These are phyloP conservation scores for Ganoderma multipileum DNA, from an alignment of 1,284 basidiomycete genomes.

Conservation along the genomic window DNA sequence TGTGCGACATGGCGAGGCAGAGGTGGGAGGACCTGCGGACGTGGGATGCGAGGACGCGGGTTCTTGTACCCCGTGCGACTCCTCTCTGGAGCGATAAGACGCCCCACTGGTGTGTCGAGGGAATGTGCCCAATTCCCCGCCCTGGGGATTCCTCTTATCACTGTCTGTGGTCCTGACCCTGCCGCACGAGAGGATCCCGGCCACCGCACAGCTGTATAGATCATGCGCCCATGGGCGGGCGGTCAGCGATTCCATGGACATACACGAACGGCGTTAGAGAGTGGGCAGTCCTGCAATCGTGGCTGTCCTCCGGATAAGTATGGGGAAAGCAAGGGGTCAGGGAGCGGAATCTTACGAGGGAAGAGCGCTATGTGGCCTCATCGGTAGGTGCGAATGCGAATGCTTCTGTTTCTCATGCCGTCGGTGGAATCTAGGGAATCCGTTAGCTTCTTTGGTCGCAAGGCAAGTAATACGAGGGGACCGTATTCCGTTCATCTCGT, in stretches of 20 bases:
- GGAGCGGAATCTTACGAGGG: background rate
- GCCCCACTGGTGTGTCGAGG: conserved; percentile 3
- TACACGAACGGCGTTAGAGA: background rate
- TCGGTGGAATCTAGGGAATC: conserved; percentile 10
- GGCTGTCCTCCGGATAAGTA: background rate
- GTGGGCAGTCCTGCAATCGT: background rate
- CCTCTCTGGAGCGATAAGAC: conserved; percentile 11
- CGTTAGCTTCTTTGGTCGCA: conserved; percentile 6
- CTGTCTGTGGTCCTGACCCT: conserved; percentile 9
- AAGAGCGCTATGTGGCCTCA: conserved; percentile 13
- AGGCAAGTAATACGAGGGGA: conserved; percentile 6
- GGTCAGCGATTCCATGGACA: background rate
- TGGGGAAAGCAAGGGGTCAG: background rate
- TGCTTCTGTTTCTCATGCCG: conserved; percentile 9
- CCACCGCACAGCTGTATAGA: conserved; percentile 1
- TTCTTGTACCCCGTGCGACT: conserved; percentile 27
- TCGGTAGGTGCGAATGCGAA: conserved; percentile 4
- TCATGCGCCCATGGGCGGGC: background rate
- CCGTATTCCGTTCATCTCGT: background rate
- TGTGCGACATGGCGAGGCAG: conserved; percentile 32
- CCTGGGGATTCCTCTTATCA: conserved; percentile 14
- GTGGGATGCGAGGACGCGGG: conserved; percentile 16
- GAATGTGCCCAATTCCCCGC: conserved; percentile 1
- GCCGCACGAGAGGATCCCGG: conserved; percentile 3
- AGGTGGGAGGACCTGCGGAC: conserved; percentile 24